Conservation (phyloP, 2,329 filamentous ascomycete species). For the Hypoxylon sp. region DNA sequence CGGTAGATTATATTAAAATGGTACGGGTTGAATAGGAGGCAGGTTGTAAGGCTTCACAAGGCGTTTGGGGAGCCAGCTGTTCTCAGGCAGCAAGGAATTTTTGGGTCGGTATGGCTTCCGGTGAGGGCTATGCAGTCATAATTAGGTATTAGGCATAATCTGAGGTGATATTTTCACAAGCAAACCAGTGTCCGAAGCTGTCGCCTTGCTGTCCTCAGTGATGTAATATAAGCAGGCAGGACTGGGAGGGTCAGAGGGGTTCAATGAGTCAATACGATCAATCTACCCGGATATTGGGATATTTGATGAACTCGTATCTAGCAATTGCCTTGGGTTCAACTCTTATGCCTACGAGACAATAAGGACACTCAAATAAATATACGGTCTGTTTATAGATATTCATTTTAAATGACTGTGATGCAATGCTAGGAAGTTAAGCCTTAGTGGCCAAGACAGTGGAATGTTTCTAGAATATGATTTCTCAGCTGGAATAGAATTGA, state of each 20-base stretch:
- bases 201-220: neutral
- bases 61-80: neutral
- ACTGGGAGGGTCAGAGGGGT: neutral
- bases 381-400: neutral
- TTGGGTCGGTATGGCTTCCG: constrained; percentile 4
- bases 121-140: constrained; percentile 1
- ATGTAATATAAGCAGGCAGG: neutral
- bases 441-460: constrained; percentile 12
- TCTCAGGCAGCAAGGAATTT: neutral
- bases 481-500: constrained; percentile 8
- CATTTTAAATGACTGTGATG: constrained; percentile 1
- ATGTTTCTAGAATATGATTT: constrained; percentile 29
- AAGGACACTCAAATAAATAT: neutral
- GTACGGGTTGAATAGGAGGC: neutral
- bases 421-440: neutral
- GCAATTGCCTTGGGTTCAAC: neutral
- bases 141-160: neutral
- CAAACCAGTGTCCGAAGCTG: neutral
- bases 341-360: neutral
- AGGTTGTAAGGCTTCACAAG: neutral
- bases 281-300: constrained; percentile 2
- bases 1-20: neutral
- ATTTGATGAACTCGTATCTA: neutral
- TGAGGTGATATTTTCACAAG: neutral
- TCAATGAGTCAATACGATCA: neutral